These are phyloP conservation scores for Coniochaeta sp. DNA, from an alignment of 2,329 filamentous ascomycete genomes.

Conservation along the genomic window DNA sequence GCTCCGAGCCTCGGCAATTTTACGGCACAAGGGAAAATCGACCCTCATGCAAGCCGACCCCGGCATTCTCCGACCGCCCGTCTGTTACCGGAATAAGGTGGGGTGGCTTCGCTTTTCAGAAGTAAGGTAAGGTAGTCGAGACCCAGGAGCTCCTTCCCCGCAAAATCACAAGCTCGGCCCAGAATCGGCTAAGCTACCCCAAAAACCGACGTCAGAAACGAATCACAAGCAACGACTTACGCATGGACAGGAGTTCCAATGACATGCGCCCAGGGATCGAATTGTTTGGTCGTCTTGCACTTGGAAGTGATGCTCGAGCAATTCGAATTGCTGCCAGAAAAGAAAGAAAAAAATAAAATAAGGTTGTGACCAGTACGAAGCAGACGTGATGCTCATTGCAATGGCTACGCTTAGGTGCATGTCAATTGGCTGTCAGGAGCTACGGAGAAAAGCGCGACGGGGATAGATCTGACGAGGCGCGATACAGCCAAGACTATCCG, in stretches of 20 bases:
- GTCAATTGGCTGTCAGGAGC: neutral
- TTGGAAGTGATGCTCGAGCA: neutral
- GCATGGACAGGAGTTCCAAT: neutral
- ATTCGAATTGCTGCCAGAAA: no score
- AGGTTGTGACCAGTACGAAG: no score
- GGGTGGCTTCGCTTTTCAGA: neutral
- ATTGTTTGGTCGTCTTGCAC: neutral
- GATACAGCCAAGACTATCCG: neutral
- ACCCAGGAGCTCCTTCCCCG: slow-evolving; percentile 29
- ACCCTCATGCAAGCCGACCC: neutral
- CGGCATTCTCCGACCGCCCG: neutral
- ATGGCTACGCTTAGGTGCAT: neutral
- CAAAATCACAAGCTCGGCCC: slow-evolving; percentile 53
- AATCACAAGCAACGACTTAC: slow-evolving; percentile 17
- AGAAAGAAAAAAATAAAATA: no score
- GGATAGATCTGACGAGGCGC: no score
- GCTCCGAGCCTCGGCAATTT: neutral
- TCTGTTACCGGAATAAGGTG: neutral
- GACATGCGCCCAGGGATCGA: neutral
- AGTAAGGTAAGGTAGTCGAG: no score
- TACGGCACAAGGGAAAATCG: neutral
- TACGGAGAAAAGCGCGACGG: neutral
- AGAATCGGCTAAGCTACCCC: slow-evolving; percentile 39
- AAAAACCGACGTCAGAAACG: slow-evolving; percentile 20
- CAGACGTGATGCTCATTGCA: no score